Evolutionary conservation across 2,329 filamentous ascomycete genomes (phyloP), one percentile per base, ranked within the genome.

Genomic region (Parastagonospora avenae): DNA sequence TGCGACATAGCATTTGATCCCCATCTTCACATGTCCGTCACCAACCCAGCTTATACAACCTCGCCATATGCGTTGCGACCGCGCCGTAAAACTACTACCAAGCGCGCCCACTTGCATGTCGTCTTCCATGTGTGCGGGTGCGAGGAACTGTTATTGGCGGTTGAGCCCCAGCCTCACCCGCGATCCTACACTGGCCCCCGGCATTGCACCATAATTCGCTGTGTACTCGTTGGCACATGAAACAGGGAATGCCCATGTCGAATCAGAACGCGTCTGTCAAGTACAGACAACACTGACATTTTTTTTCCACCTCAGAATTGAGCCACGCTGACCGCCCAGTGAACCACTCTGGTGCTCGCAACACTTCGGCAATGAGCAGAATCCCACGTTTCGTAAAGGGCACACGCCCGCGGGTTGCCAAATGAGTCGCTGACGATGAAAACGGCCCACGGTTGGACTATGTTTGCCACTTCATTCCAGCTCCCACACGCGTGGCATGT

Each of bases 311-410:
- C 64, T 53, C 61, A 66, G 54, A 10, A n/a, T 40, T 63, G 64
- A 56, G 63, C 49, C 44, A 37, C 50, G 49, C 55, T 52, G 54
- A 50, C 38, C 32, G 40, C 42, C 49, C 30, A 44, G 39, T 19
- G 37, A 36, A 41, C 41, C 44, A 8, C 45, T 24, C 40, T 32
- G 32, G 44, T 24, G 41, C 32, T 24, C 53, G 41, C 48, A 54
- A 48, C 49, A 33, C 30, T 47, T 5, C 14, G 35, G 32, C 31
- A 46, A 47, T 47, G 48, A 54, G 47, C 12, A 27, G 15, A 30
- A 68, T 63, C 67, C 68, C 68, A 66, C 68, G 67, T 63, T 57
- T 61, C 55, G 68, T 69, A 69, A 70, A 41, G 9, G 44, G 30
- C 38, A 62, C 62, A 63, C 59, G 37, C 52, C 55, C 40, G 50